Conservation (phyloP, 2,329 filamentous ascomycete genomes). For the Phyllosticta ampelicida region DNA sequence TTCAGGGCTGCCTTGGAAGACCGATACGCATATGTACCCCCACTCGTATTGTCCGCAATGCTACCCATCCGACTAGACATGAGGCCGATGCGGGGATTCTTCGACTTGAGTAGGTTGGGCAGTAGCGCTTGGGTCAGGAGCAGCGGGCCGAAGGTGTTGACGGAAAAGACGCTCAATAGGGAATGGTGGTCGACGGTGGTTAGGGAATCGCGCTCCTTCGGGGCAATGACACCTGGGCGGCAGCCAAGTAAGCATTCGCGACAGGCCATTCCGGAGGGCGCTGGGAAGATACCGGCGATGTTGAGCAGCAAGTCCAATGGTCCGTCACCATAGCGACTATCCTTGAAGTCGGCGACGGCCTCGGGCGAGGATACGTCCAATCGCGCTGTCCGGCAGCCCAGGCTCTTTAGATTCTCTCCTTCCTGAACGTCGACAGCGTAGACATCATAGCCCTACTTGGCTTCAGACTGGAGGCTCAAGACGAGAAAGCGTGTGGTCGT, state of each 20-base stretch:
- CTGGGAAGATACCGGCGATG: slow-evolving; percentile 19
- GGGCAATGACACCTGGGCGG: slow-evolving; percentile 23
- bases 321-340: slow-evolving; percentile 19
- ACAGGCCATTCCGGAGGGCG: background rate
- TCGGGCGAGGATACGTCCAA: slow-evolving; percentile 26
- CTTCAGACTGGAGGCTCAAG: background rate
- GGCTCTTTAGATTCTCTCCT: slow-evolving; percentile 20
- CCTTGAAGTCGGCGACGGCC: slow-evolving; percentile 24
- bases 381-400: slow-evolving; percentile 21
- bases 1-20: slow-evolving; percentile 37
- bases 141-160: slow-evolving; percentile 36
- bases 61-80: slow-evolving; percentile 34
- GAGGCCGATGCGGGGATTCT: slow-evolving; percentile 28
- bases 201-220: slow-evolving; percentile 24
- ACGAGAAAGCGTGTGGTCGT: background rate
- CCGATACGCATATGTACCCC: slow-evolving; percentile 35
- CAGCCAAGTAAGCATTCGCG: background rate
- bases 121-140: slow-evolving; percentile 36
- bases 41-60: slow-evolving; percentile 33
- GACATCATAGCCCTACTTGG: slow-evolving; percentile 21
- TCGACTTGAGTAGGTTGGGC: slow-evolving; percentile 27
- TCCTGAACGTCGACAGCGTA: slow-evolving; percentile 22
- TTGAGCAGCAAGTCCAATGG: slow-evolving; percentile 30
- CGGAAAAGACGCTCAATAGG: slow-evolving; percentile 29
- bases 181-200: slow-evolving; percentile 19